Evolutionary conservation across 2,329 filamentous ascomycete species (phyloP), one percentile per base, ranked within the genome.

Genomic region (Colletotrichum graminicola): DNA sequence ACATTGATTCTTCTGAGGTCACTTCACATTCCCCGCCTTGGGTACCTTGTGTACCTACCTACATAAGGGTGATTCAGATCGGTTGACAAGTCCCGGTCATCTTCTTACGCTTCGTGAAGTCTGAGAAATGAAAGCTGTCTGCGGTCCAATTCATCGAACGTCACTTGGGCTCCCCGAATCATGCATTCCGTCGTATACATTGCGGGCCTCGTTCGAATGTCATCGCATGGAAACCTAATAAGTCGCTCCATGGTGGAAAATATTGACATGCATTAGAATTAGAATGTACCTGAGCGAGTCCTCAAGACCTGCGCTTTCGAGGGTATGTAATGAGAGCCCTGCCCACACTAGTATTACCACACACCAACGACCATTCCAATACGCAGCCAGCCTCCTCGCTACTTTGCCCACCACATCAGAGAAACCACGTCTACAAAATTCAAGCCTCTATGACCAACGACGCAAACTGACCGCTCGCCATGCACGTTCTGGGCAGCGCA

Each of bases 391-490:
- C 56, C 41, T 67, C 51, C 56, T 56, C 45, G 47, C 45, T 16
- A 47, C 34, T 52, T 23, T 21, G n/a, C 32, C 34, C 23, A 7
- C 36, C 36, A 10, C 18, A 39, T 54, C 29, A 41, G 41, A 34
- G 29, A 23, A 61, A 56, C 29, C 34, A 49, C 43, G 34, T 32
- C 55, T 39, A 21, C 56, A 56, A 57, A 62, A 66, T 56, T 36
- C 66, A 62, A 66, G 23, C 34, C 55, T 52, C 32, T 34, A 45
- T 71, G 55, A 26, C 41, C 39, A 47, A 71, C 39, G 59, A 61
- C 47, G 57, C 51, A 52, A 67, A n/a, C 32, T 32, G 56, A 51
- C 64, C 62, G 56, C 70, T 72, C 55, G 70, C 70, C 71, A 71
- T 72, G 66, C 70, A 65, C 45, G 23, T 54, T 36, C 29, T 63